A percentile compares a stretch with the other conserved stretches of the same genome.
Conservation (phyloP, 192 early-diverging fungal genomes). For the Oehlia diaphana region DNA sequence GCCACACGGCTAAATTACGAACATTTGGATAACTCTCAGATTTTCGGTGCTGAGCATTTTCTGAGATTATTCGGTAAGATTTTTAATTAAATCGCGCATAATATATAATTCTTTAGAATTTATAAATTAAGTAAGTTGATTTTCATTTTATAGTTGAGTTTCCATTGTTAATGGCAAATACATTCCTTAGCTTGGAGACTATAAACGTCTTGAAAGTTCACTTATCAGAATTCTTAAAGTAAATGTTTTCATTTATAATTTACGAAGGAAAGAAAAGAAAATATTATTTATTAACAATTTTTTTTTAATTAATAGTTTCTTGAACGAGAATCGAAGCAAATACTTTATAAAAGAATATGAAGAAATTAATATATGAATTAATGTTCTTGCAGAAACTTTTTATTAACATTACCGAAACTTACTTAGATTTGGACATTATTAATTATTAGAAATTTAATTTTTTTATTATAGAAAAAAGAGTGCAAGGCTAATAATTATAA, state of each 20-base stretch:
- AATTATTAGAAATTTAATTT: no score
- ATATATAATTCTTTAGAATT: not conserved
- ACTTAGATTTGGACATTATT: no score
- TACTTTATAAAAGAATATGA: not conserved
- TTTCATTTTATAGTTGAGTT: constrained; percentile 3
- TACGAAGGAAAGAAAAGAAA: not conserved
- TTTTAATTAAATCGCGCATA: no score
- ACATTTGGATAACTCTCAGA: constrained; percentile 77
- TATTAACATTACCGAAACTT: no score
- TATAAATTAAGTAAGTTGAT: not conserved
- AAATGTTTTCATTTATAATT: not conserved
- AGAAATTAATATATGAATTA: not conserved
- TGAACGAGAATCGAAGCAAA: not conserved
- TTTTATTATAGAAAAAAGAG: no score
- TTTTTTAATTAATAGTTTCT: not conserved
- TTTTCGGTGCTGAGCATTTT: constrained; percentile 96
- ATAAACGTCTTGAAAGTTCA: not conserved
- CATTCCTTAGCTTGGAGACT: not conserved
- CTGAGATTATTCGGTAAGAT: constrained; percentile 85
- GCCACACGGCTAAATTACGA: constrained; percentile 71
- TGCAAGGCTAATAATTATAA: no score
- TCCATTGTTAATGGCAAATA: not conserved
- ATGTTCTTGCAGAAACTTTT: not conserved
- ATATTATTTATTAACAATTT: not conserved
- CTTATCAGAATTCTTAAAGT: not conserved